Base-by-base conservation (phyloP, 2,329 filamentous ascomycete genomes). In the Stagonosporopsis vannaccii region DNA sequence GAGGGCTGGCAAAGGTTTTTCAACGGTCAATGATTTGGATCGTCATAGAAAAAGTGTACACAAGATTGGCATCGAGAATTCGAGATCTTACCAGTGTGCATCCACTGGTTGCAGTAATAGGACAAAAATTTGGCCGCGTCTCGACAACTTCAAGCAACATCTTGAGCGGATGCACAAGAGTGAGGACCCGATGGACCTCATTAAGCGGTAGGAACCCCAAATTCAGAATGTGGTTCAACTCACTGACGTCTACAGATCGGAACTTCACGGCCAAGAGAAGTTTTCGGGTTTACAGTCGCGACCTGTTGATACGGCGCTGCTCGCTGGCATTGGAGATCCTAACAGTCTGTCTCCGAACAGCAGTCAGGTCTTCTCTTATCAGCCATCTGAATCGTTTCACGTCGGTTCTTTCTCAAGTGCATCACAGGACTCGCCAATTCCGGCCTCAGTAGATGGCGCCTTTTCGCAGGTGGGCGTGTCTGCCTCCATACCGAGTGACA, bases 141-240 rank as follows among this genome's bases (percentile, higher is more conserved):
- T 88, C 46, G 93, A 97, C 74, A 97, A 97, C 69, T 97, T 97
- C 73, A 88, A 88, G 58, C 86, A 89, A 32, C 93, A 97, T 70
- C 81, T 96, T 41, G 80, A 78, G 45, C 84, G 88, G 11, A 86
- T 91, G 66, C 92, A 97, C 71, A 59, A 69, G 1, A 70, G 81
- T 4, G 75, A 81, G 36, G 72, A 82, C 53, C 62, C 75, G 0
- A 69, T 79, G 0, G 69, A 77, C 1, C 70, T 86, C 6, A 76
- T 86, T 45, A 74, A 73, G 62, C 75, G 67, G 84, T 85, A 76
- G 25, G 58, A 28, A 6, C 22, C 13, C 19, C 17, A 3, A 20
- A 13, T 20, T 13, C 13, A 2, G 13, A 4, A 37, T 15, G 4
- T 1, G 3, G 4, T 7, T 13, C 8, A 39, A 2, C 8, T 40